Evolutionary conservation across 495 filamentous ascomycete species (phyloP), one percentile per base, ranked within the genome.

Genomic region (Aspergillus steynii): DNA sequence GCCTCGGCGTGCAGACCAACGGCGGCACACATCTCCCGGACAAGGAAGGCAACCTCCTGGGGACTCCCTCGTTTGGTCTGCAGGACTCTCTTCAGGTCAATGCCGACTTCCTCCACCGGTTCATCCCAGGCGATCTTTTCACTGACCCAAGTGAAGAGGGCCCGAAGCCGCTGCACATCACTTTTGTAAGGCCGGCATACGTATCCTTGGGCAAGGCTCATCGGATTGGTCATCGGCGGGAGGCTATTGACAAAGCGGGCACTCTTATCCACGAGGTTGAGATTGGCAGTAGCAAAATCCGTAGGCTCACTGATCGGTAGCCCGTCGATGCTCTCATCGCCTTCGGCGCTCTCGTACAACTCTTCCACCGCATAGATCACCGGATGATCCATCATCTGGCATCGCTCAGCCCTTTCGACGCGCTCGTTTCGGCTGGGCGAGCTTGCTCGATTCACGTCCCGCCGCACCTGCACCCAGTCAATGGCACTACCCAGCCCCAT

Each of bases 111-210:
- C 66, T 96, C 92, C 61, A 91, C 91, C 50, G 92, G 90, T 66
- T 97, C 93, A 69, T 99, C 95, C 94, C 95, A 99, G n/a, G 84
- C 84, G 53, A 99, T 86, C 68, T 95, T 95, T 71, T 98, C 95
- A 25, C 92, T 85, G 29, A 97, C 91, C 93, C 94, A 99, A 9
- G 89, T 97, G 68, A 97, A 99, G 54, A 98, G 97, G 1, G 95
- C 92, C 26, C 95, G 84, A 4, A 98, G 80, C 45, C 93, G 85
- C 69, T 99, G 95, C 1, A 97, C 91, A 65, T 98, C 96, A 71
- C 91, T 97, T 54, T 93, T 86, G 70, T 97, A 96, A 5, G 96
- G 96, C 49, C 96, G 87, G 67, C 96, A 98, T 29, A 99, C 86
- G 67, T 96, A 96, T 6, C 89, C 91, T 57, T 96, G 93, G 1